Evolutionary conservation across 2,329 filamentous ascomycete genomes (phyloP), one percentile per base, ranked within the genome.

Genomic region (Colletotrichum lini): DNA sequence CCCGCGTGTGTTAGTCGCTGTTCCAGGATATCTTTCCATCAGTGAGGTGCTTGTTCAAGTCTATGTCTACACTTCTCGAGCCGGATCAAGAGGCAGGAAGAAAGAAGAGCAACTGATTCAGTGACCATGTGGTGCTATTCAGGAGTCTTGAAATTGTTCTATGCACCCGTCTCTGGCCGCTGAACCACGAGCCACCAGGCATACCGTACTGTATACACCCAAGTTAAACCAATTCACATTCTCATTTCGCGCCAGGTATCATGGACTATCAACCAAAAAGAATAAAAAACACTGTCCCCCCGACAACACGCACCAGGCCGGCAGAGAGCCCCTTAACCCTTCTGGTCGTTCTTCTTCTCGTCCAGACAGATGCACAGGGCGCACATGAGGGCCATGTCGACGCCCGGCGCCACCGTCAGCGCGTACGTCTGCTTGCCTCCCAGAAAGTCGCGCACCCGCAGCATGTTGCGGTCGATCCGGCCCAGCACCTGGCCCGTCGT

Each of bases 321-420:
- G 13, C 53, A 9, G 12, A 18, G 2, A 30, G 26, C 4, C 26
- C 7, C 13, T 30, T 26, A 68, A 8, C 50, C 62, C 26, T 52
- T 44, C 6, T 76, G 69, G 16, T 81, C 79, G 30, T 81, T 80
- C 45, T 91, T 88, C 82, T 87, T 87, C 84, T 93, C 91, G 73
- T 93, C 92, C 71, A 93, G 81, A 72, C 88, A 90, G 63, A 94
- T 90, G 77, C 90, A 93, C 76, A 93, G 82, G 13, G 91, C 92
- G 0, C 85, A 89, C 74, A 93, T 87, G 57, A 93, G 76, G 4
- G 89, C 87, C 80, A 92, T 85, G 76, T 94, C 92, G 8, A 92
- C 88, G 18, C 88, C 88, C 0, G 91, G 89, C 1, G 90, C 90
- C 7, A 93, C 85, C 0, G 84, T 85, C 6, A 94, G 84, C 1